phyloP scores from a whole-genome alignment of 1,139 yeast species.

The Kazachstania sp. region DNA sequence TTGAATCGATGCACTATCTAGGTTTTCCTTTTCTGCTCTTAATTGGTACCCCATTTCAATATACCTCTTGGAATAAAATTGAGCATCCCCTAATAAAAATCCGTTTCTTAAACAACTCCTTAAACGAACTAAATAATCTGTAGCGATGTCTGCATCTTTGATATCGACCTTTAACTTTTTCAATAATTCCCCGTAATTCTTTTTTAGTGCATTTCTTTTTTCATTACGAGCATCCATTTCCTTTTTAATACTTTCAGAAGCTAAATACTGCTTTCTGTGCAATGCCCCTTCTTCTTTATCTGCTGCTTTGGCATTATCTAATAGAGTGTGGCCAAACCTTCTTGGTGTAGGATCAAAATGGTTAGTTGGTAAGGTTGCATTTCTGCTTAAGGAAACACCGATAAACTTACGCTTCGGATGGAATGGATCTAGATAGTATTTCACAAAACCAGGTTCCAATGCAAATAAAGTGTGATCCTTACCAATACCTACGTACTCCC shows the following conservation, averaged over 20 bases:
- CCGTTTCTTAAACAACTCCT: constrained; percentile 44
- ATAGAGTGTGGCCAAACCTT: constrained; percentile 65
- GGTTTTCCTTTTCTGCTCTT: constrained; percentile 35
- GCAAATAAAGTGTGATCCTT: constrained; percentile 92
- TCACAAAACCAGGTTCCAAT: constrained; percentile 83
- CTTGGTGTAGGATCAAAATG: constrained; percentile 83
- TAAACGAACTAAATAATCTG: constrained; percentile 45
- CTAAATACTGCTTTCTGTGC: constrained; percentile 47
- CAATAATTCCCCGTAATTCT: constrained; percentile 25
- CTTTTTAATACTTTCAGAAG: constrained; percentile 43
- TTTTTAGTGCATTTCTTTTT: constrained; percentile 32
- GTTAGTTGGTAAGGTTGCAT: constrained; percentile 66
- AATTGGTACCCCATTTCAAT: constrained; percentile 43
- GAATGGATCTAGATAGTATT: constrained; percentile 91
- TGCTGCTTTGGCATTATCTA: constrained; percentile 46
- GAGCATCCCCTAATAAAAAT: constrained; percentile 47
- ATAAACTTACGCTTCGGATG: constrained; percentile 88
- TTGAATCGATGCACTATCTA: constrained; percentile 27
- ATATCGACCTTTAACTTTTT: constrained; percentile 29
- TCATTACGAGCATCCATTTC: constrained; percentile 35
- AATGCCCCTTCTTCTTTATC: constrained; percentile 41
- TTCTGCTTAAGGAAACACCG: constrained; percentile 70
- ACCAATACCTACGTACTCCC: constrained; percentile 86
- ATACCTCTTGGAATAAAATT: constrained; percentile 47
- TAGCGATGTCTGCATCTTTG: constrained; percentile 37